Percentiles rank a stretch among this genome's conserved stretches.
These are phyloP conservation scores for Hippophae tibetana DNA, from an alignment of 306 rosid genomes.

Conservation along the genomic window DNA sequence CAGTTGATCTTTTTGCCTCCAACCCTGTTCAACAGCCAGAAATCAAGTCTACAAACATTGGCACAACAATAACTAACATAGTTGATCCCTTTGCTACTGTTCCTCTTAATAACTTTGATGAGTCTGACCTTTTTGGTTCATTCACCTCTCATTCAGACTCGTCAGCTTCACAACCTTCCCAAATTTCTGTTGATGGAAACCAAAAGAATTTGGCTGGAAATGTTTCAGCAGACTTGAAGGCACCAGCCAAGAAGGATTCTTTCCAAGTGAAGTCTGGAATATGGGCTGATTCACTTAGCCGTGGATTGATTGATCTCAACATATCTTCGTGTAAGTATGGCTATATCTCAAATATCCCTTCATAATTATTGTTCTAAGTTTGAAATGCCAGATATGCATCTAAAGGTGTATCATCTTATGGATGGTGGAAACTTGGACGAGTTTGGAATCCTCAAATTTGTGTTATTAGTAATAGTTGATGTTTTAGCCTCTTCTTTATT, in stretches of 20 bases:
- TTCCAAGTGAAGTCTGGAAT: conserved; percentile 89
- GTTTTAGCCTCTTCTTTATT: no score
- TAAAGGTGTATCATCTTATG: no score
- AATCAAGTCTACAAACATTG: conserved; percentile 39
- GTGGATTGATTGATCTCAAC: conserved; percentile 95
- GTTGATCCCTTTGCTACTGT: conserved; percentile 86
- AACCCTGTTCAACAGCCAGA: conserved; percentile 54
- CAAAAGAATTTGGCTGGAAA: conserved; percentile 30
- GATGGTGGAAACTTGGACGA: no score
- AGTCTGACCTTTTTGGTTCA: conserved; percentile 66
- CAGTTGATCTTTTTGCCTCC: conserved; percentile 69
- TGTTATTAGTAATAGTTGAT: no score
- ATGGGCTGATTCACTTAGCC: conserved; percentile 98
- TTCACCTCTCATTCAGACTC: conserved; percentile 59
- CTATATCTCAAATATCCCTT: neutral
- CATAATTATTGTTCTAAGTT: neutral
- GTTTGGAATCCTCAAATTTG: no score
- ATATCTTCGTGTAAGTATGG: conserved; percentile 83
- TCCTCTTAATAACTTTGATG: conserved; percentile 75
- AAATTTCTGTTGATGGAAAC: conserved; percentile 31
- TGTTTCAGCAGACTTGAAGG: conserved; percentile 29
- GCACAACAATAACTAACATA: conserved; percentile 29
- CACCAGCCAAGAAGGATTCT: conserved; percentile 46
- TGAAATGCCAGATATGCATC: neutral
- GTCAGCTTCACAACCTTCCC: conserved; percentile 45